Base-by-base conservation (phyloP, 352 stramenopile genomes). In the Phytophthora litchii region DNA sequence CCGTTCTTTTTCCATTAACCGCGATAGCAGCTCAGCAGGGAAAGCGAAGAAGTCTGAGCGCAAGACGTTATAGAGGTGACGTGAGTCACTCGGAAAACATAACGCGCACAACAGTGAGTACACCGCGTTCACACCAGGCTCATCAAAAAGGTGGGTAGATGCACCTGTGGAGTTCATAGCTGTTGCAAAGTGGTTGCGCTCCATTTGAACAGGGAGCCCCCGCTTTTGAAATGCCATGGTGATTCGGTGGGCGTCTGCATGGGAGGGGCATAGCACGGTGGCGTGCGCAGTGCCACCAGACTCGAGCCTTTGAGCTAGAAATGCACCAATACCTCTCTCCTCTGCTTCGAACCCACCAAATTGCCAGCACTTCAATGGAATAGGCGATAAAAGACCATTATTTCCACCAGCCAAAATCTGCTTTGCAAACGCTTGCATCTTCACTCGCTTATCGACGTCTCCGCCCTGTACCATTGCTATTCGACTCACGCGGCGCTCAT, bases 11-110 rank as follows among this genome's bases (percentile, higher is more conserved):
- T 88, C 78, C 80, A 93, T 89, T 13, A 93, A 52, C 42, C 63
- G 65, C 4, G 81, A 90, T 2, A 93, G 52, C 9, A 89, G 37
- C 19, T 78, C 57, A 2, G 79, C 53, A 13, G 84, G 72, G n/a
- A 93, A 80, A 16, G 44, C 56, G 44, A 91, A 76, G 42, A 67
- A 86, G 9, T 80, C 69, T 11, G 84, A 93, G 3, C 84, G 80
- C 17, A 93, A 60, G 6, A 93, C 70, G 37, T 91, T 91, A 67
- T 93, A 93, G 9, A 93, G 48, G 43, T 91, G 77, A 9, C 78
- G 78, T 9, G 84, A 88, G 45, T 93, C 81, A 34, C 70, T 89
- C 1, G 84, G 81, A 34, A 64, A 86, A 52, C 70, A 80, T 9
- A 93, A 71, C 10, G 79, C 78, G 27, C 86, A 80, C 19, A 93